phyloP scores from a whole-genome alignment of 345 rosid genomes.

The Salix exigua region DNA sequence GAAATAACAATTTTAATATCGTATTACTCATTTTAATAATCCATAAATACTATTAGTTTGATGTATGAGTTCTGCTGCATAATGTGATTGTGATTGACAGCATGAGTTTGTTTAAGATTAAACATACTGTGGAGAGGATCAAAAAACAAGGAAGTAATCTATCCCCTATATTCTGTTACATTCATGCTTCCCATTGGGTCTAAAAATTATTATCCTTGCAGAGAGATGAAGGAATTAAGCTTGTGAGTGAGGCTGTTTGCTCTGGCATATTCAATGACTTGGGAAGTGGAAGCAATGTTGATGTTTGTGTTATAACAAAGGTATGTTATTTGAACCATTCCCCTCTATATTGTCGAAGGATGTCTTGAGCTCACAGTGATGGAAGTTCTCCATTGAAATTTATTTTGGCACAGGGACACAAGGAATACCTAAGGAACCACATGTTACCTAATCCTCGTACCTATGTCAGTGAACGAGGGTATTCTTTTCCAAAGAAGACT shows the following conservation, averaged over 20 bases:
- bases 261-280: constrained; percentile 46
- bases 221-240: constrained; percentile 72
- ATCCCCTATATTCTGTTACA: neutral
- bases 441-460: constrained; percentile 75
- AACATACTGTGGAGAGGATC: neutral
- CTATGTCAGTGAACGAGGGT: constrained; percentile 50
- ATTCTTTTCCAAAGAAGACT: constrained; percentile 64
- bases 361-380: constrained; percentile 7
- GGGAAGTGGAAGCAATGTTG: constrained; percentile 93
- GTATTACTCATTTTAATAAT: neutral
- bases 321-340: constrained; percentile 29
- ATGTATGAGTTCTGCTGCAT: neutral
- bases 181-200: neutral
- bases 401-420: constrained; percentile 48
- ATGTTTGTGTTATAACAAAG: constrained; percentile 82
- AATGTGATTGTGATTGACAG: neutral
- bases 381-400: constrained; percentile 6
- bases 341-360: neutral
- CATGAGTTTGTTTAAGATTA: neutral
- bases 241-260: constrained; percentile 71
- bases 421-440: constrained; percentile 76
- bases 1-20: neutral
- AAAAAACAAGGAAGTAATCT: neutral
- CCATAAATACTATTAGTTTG: neutral
- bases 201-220: constrained; percentile 17